Evolutionary conservation across 495 filamentous ascomycete genomes (phyloP).

Genomic region (Thozetella sp.): DNA sequence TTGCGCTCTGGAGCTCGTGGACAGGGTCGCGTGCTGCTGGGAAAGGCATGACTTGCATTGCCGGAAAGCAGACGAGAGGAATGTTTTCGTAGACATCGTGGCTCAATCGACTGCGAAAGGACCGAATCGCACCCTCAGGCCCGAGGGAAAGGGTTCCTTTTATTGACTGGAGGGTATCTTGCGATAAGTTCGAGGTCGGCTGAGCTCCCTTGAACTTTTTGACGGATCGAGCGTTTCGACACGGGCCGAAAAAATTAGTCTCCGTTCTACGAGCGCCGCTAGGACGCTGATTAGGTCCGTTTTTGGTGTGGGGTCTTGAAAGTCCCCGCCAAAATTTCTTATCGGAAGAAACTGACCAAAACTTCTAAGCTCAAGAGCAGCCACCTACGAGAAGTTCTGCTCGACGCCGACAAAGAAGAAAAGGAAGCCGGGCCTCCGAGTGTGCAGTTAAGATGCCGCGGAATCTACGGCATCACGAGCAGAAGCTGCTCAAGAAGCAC

Average conservation of each 20-base stretch:
- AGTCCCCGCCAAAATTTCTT: slow-evolving; percentile 3
- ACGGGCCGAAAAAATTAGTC: not conserved
- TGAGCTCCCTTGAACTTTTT: not conserved
- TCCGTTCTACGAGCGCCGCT: not conserved
- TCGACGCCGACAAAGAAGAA: too few species aligned
- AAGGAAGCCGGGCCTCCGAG: too few species aligned
- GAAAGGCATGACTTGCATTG: not conserved
- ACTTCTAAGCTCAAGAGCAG: too few species aligned
- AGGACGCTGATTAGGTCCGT: not conserved
- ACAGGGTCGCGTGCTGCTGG: not conserved
- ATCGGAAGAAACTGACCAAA: too few species aligned
- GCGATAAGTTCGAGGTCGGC: not conserved
- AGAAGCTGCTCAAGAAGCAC: slow-evolving; percentile 81
- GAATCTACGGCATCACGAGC: too few species aligned
- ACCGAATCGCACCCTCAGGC: not conserved
- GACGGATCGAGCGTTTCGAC: slow-evolving; percentile 9
- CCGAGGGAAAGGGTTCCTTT: not conserved
- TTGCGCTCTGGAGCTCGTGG: not conserved
- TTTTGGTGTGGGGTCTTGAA: not conserved
- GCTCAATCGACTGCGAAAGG: not conserved
- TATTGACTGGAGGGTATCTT: not conserved
- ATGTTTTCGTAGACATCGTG: not conserved
- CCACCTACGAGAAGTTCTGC: too few species aligned
- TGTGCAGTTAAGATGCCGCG: too few species aligned
- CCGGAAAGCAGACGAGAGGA: slow-evolving; percentile 1